Evolutionary conservation across 1,139 yeast genomes (phyloP).

Genomic region (Taphrina deformans): DNA sequence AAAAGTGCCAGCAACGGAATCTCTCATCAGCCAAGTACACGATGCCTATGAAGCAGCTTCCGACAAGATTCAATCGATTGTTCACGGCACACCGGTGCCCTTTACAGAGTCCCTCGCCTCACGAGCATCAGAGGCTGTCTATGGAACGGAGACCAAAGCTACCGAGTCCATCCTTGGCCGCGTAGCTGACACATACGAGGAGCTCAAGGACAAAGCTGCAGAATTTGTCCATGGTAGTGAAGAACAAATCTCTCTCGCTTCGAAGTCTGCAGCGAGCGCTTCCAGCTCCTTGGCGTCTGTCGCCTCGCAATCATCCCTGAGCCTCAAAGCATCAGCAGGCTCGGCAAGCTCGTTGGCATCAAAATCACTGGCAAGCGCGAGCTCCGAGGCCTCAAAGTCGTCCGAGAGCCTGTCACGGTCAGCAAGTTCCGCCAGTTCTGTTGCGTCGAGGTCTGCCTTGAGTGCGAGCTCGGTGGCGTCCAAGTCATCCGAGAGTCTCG

Average conservation of each 20-base stretch:
- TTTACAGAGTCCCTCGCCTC: constrained; percentile 19
- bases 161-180: constrained; percentile 9
- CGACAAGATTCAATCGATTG: constrained; percentile 1
- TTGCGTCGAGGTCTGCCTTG: background rate
- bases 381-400: constrained; percentile 15
- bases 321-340: constrained; percentile 3
- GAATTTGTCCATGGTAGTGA: constrained; percentile 14
- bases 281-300: constrained; percentile 24
- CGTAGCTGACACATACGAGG: background rate
- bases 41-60: constrained; percentile 12
- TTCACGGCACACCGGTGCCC: constrained; percentile 28
- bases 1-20: background rate
- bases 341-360: constrained; percentile 13
- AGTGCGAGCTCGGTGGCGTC: constrained; percentile 18
- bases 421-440: background rate
- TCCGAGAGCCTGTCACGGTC: constrained; percentile 2
- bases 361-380: background rate
- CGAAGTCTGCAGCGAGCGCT: constrained; percentile 27
- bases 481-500: constrained; percentile 3
- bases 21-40: constrained; percentile 1
- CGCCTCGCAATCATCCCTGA: constrained; percentile 2
- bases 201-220: constrained; percentile 7
- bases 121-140: constrained; percentile 20
- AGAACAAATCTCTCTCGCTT: constrained; percentile 11
- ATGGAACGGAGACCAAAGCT: constrained; percentile 20